These are phyloP conservation scores for Nicotiana sylvestris DNA, from an alignment of 257 asterid genomes.

Conservation along the genomic window DNA sequence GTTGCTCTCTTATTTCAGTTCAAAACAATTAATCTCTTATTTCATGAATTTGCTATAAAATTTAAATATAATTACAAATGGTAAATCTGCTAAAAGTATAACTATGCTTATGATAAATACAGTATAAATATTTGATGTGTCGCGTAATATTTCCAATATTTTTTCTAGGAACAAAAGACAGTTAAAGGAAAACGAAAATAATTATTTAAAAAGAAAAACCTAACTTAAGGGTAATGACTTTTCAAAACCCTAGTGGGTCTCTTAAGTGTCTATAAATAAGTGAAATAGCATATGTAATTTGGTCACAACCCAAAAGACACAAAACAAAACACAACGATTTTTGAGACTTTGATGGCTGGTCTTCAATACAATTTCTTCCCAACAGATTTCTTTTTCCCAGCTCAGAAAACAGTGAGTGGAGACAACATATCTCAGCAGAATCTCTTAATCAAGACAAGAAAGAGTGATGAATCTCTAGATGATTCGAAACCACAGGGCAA, in stretches of 20 bases:
- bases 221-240: background rate
- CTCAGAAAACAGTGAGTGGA: slow-evolving; percentile 25
- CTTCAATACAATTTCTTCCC: slow-evolving; percentile 57
- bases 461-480: slow-evolving; percentile 24
- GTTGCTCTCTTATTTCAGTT: no score
- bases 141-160: no score
- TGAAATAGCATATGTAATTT: background rate
- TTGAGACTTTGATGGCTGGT: slow-evolving; percentile 43
- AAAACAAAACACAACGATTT: background rate
- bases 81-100: no score
- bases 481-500: slow-evolving; percentile 18
- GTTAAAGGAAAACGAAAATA: no score
- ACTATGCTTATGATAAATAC: no score
- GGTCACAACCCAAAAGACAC: background rate
- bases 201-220: background rate
- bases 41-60: no score
- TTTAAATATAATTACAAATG: no score
- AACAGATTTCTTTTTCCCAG: slow-evolving; percentile 49
- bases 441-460: slow-evolving; percentile 24
- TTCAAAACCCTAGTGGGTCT: background rate
- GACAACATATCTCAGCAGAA: slow-evolving; percentile 25
- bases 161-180: no score
- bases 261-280: background rate
- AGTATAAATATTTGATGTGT: no score
- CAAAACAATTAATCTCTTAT: no score